Conservation (phyloP, 2,329 filamentous ascomycete genomes). For the Calonectria pteridis region DNA sequence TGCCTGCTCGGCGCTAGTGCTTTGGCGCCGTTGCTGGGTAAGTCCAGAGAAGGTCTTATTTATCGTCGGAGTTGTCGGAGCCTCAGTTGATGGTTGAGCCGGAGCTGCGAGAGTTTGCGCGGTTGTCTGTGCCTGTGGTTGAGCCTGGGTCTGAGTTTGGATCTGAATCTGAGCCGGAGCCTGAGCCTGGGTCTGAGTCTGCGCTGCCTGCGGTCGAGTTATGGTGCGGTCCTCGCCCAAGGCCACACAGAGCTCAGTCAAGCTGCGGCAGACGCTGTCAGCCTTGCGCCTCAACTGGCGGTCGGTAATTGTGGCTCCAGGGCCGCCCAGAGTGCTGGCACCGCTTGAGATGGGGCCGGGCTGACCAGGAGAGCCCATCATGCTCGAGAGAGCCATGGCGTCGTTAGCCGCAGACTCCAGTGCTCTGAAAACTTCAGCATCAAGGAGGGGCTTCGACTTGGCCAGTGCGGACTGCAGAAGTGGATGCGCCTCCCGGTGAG, state of each 20-base stretch:
- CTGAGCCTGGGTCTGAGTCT: slow-evolving; percentile 41
- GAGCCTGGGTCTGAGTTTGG: slow-evolving; percentile 35
- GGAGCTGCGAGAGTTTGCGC: slow-evolving; percentile 32
- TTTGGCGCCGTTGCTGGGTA: slow-evolving; percentile 56
- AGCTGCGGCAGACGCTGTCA: slow-evolving; percentile 90
- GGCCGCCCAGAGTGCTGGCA: slow-evolving; percentile 69
- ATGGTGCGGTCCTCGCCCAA: slow-evolving; percentile 72
- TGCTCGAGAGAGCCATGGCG: slow-evolving; percentile 80
- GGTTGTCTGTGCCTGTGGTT: slow-evolving; percentile 48
- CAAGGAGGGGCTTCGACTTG: slow-evolving; percentile 80
- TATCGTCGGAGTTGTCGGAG: slow-evolving; percentile 59
- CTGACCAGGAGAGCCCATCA: slow-evolving; percentile 81
- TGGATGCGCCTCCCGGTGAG: slow-evolving; percentile 75
- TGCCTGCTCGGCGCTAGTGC: slow-evolving; percentile 55
- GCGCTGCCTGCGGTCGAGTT: slow-evolving; percentile 46
- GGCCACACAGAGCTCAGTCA: slow-evolving; percentile 93
- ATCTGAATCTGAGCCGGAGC: slow-evolving; percentile 27
- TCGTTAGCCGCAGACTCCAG: slow-evolving; percentile 87
- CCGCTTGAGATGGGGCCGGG: slow-evolving; percentile 76
- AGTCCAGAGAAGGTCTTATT: slow-evolving; percentile 55
- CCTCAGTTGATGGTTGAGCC: slow-evolving; percentile 36
- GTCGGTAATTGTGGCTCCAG: slow-evolving; percentile 72
- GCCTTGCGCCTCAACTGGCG: slow-evolving; percentile 90
- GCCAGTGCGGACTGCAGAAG: slow-evolving; percentile 83
- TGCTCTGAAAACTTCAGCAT: slow-evolving; percentile 78